phyloP scores from a whole-genome alignment of 2,329 filamentous ascomycete genomes.

The Chrysosporium keratinophilum region DNA sequence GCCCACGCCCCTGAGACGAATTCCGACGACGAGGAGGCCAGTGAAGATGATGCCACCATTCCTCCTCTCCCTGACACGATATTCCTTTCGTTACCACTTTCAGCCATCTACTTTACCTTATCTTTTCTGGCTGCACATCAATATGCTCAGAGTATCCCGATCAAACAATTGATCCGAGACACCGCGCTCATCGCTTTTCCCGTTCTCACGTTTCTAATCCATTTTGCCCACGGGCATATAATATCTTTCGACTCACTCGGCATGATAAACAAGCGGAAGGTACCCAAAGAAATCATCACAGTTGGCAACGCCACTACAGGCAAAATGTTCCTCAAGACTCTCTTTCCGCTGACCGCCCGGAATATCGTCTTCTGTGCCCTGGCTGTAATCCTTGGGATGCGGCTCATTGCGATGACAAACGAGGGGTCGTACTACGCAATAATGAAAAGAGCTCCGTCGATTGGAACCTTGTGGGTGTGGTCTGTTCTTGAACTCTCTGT shows the following conservation, averaged over 20 bases:
- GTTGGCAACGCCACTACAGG: constrained; percentile 20
- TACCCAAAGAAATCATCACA: constrained; percentile 6
- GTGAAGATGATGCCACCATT: constrained; percentile 18
- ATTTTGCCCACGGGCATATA: constrained; percentile 38
- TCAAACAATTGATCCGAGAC: constrained; percentile 27
- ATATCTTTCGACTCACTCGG: constrained; percentile 22
- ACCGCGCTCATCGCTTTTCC: constrained; percentile 34
- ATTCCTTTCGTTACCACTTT: constrained; percentile 34
- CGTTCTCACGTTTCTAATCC: constrained; percentile 35
- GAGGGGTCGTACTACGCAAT: constrained; percentile 69
- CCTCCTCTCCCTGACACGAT: constrained; percentile 36
- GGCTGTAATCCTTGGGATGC: constrained; percentile 51
- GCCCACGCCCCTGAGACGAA: constrained; percentile 11
- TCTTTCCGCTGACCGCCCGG: constrained; percentile 27
- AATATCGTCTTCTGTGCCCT: constrained; percentile 29
- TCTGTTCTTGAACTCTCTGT: constrained; percentile 77
- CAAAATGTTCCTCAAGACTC: constrained; percentile 22
- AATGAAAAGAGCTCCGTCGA: constrained; percentile 82
- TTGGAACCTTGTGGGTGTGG: constrained; percentile 91
- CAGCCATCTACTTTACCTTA: constrained; percentile 37
- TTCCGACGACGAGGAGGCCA: constrained; percentile 9
- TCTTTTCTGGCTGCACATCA: constrained; percentile 39
- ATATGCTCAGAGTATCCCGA: constrained; percentile 33
- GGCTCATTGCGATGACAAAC: constrained; percentile 74
- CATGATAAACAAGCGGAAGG: neutral